Conservation (phyloP, 2,329 filamentous ascomycete species). For the Cryoendolithus antarcticus region DNA sequence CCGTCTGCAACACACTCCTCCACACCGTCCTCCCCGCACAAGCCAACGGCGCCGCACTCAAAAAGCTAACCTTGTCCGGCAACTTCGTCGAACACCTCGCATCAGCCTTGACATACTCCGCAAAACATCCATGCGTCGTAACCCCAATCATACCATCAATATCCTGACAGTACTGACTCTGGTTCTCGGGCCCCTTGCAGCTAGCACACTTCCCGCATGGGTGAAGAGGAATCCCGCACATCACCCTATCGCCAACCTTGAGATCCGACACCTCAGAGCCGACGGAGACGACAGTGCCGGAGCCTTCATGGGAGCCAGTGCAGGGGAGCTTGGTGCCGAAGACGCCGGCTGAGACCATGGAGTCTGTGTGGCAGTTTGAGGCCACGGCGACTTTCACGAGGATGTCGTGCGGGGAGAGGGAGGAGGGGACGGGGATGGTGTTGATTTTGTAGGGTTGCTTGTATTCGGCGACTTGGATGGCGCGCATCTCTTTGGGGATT, state of each 20-base stretch:
- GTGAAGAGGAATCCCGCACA: constrained; percentile 43
- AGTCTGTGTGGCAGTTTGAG: constrained; percentile 51
- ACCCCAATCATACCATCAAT: constrained; percentile 38
- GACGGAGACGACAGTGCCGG: constrained; percentile 40
- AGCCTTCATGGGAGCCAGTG: constrained; percentile 46
- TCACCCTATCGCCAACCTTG: constrained; percentile 41
- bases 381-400: constrained; percentile 48
- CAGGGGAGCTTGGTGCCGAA: constrained; percentile 38
- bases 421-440: constrained; percentile 35
- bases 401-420: constrained; percentile 41
- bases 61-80: constrained; percentile 37
- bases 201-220: constrained; percentile 42
- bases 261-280: constrained; percentile 33
- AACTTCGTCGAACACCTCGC: constrained; percentile 33
- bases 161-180: constrained; percentile 41
- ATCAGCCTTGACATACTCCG: constrained; percentile 44
- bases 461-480: constrained; percentile 37
- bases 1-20: constrained; percentile 33
- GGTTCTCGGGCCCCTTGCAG: constrained; percentile 38
- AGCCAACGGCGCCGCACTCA: constrained; percentile 43
- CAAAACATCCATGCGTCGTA: constrained; percentile 41
- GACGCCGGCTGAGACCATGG: constrained; percentile 40
- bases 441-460: constrained; percentile 44
- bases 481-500: constrained; percentile 35
- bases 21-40: constrained; percentile 44